Conservation (phyloP, 352 stramenopile species). For the Globisporangium cederbergense region DNA sequence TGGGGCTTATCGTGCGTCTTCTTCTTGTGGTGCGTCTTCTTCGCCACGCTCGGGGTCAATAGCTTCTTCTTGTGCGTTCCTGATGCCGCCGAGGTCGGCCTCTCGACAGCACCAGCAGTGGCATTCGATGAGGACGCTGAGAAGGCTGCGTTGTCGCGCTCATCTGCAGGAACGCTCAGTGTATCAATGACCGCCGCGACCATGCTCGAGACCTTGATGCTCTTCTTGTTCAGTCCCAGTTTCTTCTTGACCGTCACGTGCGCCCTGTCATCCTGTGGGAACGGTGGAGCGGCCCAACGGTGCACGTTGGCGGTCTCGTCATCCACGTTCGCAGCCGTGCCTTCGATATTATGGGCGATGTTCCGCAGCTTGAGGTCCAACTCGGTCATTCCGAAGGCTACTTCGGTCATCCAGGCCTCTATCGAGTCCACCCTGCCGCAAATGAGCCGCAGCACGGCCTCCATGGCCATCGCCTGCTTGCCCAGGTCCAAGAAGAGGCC, state of each 20-base stretch:
- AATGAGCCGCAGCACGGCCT: slow-evolving; percentile 60
- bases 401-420: slow-evolving; percentile 68
- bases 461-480: slow-evolving; percentile 73
- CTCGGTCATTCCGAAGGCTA: slow-evolving; percentile 73
- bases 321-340: slow-evolving; percentile 64
- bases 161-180: slow-evolving; percentile 21
- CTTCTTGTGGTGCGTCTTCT: slow-evolving; percentile 22
- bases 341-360: slow-evolving; percentile 82
- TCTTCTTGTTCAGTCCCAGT: slow-evolving; percentile 43
- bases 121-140: neutral
- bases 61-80: slow-evolving; percentile 13
- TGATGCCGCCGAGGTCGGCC: neutral
- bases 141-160: slow-evolving; percentile 5
- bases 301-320: slow-evolving; percentile 29
- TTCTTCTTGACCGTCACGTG: slow-evolving; percentile 46
- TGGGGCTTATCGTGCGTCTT: slow-evolving; percentile 24
- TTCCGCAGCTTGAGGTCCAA: slow-evolving; percentile 72
- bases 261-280: slow-evolving; percentile 14
- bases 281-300: slow-evolving; percentile 43
- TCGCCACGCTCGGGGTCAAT: slow-evolving; percentile 1
- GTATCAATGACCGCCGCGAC: slow-evolving; percentile 58
- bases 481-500: slow-evolving; percentile 66
- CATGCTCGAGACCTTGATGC: slow-evolving; percentile 57
- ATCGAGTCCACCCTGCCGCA: slow-evolving; percentile 76
- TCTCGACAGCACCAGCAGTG: neutral